Base-by-base conservation (phyloP, 2,329 filamentous ascomycete species). In the Talaromyces piceae region DNA sequence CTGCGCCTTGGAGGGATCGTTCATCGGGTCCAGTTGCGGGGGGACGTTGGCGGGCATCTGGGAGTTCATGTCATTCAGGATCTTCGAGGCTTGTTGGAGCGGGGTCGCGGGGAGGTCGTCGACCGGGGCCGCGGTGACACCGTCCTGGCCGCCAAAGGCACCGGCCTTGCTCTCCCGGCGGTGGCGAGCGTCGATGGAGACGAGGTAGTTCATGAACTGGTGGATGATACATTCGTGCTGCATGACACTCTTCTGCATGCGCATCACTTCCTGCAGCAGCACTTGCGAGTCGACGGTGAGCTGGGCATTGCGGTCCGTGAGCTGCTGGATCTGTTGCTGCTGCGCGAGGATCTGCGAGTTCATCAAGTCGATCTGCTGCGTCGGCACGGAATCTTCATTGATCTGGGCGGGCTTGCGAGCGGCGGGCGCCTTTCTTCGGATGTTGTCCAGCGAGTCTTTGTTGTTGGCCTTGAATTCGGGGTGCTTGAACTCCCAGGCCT, bases 401-500 rank as follows among this genome's bases (percentile, higher is more conserved):
- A 74, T 73, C 58, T 81, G 79, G 3, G 77, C 70, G 27, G 79
- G 70, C 66, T 96, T 97, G 58, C 91, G 79, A 3, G 91, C 88
- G 1, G 91, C 90, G 0, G 93, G 93, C 2, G 93, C 91, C 73
- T 98, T 98, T 60, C 93, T 81, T 62, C 90, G 83, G 63, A 98
- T 98, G 60, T 96, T 97, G 64, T 98, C 93, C 45, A 98, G 77
- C 43, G 90, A 93, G 65, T 96, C 90, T 69, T 96, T 96, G 71
- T 91, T 94, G 70, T 96, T 91, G 58, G 87, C 86, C 61, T 90
- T 87, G 73, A 98, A 98, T 62, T 95, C 90, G 11, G 91, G 91
- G 64, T 98, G 93, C 67, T 93, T 95, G 67, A 98, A 98, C 66
- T 98, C 93, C 88, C 88, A 95, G 11, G 86, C 83, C 87, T 93